Evolutionary conservation across 306 rosid genomes (phyloP).

Genomic region (Vachellia pachyceras): DNA sequence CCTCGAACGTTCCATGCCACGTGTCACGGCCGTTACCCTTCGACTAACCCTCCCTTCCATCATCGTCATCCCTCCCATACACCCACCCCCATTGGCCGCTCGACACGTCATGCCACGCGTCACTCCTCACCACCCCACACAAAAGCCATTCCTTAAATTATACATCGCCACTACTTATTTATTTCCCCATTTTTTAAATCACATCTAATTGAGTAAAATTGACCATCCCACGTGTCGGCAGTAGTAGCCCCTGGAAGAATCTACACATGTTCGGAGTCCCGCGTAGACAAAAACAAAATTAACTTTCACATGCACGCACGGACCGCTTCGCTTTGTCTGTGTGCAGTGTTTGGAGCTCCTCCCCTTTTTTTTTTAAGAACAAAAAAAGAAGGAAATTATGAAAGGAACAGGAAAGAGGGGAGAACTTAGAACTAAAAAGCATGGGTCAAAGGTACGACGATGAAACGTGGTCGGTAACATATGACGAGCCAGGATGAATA

Average conservation of each 20-base stretch:
- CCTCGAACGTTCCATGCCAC: slow-evolving; percentile 10
- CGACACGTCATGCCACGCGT: slow-evolving; percentile 23
- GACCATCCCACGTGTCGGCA: neutral
- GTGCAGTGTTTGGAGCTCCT: neutral
- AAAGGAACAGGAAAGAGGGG: neutral
- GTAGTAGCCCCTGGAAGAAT: neutral
- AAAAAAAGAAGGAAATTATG: too few species aligned
- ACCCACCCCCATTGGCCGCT: neutral
- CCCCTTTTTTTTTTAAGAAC: too few species aligned
- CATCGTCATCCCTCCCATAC: neutral
- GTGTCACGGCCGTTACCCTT: slow-evolving; percentile 14
- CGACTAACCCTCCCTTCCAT: neutral
- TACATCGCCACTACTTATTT: neutral
- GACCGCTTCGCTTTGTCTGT: neutral
- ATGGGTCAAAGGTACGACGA: neutral
- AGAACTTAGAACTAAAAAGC: neutral
- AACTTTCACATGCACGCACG: neutral
- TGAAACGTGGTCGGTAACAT: slow-evolving; percentile 3
- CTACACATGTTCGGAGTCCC: neutral
- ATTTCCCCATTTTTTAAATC: neutral
- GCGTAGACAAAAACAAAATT: neutral
- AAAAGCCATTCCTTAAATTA: too few species aligned
- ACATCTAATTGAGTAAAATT: neutral
- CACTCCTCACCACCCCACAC: neutral
- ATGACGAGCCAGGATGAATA: neutral